Percentiles rank a stretch among this genome's conserved stretches.
Evolutionary conservation across 352 stramenopile genomes (phyloP).

Genomic region (Pythium phragmitis): DNA sequence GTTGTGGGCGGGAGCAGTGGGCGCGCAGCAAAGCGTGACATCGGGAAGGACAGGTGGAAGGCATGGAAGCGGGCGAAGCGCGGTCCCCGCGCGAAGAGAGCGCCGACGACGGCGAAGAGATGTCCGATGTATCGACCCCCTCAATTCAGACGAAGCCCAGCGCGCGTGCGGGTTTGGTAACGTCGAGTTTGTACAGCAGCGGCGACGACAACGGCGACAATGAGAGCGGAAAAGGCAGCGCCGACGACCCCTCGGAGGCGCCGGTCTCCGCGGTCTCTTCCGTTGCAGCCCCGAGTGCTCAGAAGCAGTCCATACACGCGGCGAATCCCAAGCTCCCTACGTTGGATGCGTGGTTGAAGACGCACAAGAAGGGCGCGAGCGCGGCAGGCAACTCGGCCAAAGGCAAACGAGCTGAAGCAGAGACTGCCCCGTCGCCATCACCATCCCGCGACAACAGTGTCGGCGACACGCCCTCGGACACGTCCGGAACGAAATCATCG

Average conservation of each 20-base stretch:
- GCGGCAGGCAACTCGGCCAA: not conserved
- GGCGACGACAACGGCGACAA: not conserved
- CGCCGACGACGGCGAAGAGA: not conserved
- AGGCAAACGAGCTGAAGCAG: slow-evolving; percentile 2
- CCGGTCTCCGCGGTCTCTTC: not conserved
- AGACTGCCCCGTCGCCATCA: slow-evolving; percentile 11
- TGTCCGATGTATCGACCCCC: not conserved
- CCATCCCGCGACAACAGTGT: slow-evolving; percentile 15
- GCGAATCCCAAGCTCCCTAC: slow-evolving; percentile 14
- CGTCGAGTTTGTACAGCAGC: slow-evolving; percentile 10
- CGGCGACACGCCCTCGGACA: slow-evolving; percentile 9
- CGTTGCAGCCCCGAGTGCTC: too few species aligned
- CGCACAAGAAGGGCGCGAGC: not conserved
- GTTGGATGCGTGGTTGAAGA: slow-evolving; percentile 17
- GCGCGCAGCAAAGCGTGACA: slow-evolving; percentile 16
- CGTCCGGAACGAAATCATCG: slow-evolving; percentile 16
- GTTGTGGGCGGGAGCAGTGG: slow-evolving; percentile 4
- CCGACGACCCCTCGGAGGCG: slow-evolving; percentile 1
- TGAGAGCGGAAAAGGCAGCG: not conserved
- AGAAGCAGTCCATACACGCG: not conserved
- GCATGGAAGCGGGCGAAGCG: slow-evolving; percentile 4
- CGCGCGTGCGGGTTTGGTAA: not conserved
- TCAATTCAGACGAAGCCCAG: not conserved
- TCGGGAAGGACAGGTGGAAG: not conserved
- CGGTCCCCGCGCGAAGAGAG: slow-evolving; percentile 10